These are phyloP conservation scores for Ophiostoma tasmaniense DNA, from an alignment of 2,329 filamentous ascomycete genomes.

Conservation along the genomic window DNA sequence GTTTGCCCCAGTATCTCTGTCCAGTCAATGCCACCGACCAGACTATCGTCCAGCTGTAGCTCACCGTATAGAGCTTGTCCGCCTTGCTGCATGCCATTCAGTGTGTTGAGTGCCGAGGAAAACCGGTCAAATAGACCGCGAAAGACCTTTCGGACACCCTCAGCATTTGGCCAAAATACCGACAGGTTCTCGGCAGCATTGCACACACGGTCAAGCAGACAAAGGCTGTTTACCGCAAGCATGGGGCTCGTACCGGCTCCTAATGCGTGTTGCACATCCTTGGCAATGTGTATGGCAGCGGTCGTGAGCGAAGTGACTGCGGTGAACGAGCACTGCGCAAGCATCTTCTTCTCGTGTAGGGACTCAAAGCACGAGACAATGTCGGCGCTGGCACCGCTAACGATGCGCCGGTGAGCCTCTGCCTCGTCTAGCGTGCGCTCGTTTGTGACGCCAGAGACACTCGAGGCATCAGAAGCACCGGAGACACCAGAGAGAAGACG, in stretches of 20 bases:
- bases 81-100: background rate
- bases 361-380: conserved; percentile 13
- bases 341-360: background rate
- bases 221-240: conserved; percentile 13
- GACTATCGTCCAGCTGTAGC: background rate
- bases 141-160: conserved; percentile 15
- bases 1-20: conserved; percentile 14
- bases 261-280: conserved; percentile 13
- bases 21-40: conserved; percentile 12
- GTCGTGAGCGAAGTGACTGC: conserved; percentile 12
- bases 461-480: background rate
- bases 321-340: conserved; percentile 14
- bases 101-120: background rate
- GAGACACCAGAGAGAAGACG: background rate
- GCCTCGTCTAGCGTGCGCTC: background rate
- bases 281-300: conserved; percentile 14
- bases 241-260: background rate
- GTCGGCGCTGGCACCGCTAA: conserved; percentile 9
- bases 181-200: conserved; percentile 9
- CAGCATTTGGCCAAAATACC: conserved; percentile 16
- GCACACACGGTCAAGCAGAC: conserved; percentile 14
- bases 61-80: background rate
- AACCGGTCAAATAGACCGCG: conserved; percentile 14
- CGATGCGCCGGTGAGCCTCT: background rate
- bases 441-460: background rate